Conservation (phyloP, 257 asterid genomes). For the Ilex asprella region DNA sequence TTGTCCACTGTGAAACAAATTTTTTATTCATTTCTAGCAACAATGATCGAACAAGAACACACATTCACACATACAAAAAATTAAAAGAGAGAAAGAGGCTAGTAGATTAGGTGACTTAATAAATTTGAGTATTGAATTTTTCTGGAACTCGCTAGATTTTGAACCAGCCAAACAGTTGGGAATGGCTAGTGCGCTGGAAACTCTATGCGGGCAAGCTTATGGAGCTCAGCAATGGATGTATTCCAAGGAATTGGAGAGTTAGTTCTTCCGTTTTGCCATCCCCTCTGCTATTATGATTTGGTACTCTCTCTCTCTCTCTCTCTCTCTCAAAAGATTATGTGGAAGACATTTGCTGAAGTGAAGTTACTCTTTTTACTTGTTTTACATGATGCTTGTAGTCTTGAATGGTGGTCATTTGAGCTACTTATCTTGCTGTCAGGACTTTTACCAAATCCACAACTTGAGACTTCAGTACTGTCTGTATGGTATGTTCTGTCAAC, state of each 20-base stretch:
- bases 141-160: no score
- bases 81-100: no score
- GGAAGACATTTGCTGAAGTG: background rate
- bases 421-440: constrained; percentile 71
- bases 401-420: constrained; percentile 90
- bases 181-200: constrained; percentile 58
- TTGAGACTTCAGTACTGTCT: constrained; percentile 79
- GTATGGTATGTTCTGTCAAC: constrained; percentile 48
- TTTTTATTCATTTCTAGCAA: no score
- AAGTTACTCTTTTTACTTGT: background rate
- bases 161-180: constrained; percentile 30
- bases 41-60: no score
- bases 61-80: no score
- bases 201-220: constrained; percentile 55
- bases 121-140: no score
- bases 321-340: background rate
- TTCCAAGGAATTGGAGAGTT: background rate
- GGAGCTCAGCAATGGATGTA: constrained; percentile 27
- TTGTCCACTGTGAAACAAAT: no score
- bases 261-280: background rate
- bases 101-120: no score
- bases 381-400: constrained; percentile 28
- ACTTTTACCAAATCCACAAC: constrained; percentile 77
- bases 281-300: background rate
- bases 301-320: background rate